Conservation (phyloP, 2,329 filamentous ascomycete genomes). For the Phoma sp. region DNA sequence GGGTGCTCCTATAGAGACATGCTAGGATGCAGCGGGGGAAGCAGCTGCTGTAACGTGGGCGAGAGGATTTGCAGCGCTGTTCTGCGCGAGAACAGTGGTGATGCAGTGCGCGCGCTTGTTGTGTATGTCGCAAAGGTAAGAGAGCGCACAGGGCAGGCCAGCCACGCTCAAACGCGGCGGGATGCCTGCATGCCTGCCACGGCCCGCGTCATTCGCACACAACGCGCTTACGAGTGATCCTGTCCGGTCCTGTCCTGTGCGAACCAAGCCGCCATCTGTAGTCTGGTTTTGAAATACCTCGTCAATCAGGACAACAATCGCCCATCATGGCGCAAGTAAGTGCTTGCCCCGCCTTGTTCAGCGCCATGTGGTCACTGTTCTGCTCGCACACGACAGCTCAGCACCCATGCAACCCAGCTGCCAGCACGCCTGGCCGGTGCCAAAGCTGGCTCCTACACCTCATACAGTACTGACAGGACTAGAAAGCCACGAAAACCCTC, state of each 20-base stretch:
- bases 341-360: not conserved
- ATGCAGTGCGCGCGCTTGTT: conserved; percentile 34
- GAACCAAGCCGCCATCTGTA: not conserved
- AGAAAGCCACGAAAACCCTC: conserved; percentile 63
- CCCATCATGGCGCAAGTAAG: conserved; percentile 36
- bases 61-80: conserved; percentile 14
- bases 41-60: conserved; percentile 17
- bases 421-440: not conserved
- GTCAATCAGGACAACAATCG: not conserved
- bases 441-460: not conserved
- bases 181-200: conserved; percentile 4
- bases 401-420: not conserved
- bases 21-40: conserved; percentile 15
- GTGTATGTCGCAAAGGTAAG: conserved; percentile 23
- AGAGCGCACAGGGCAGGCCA: conserved; percentile 21
- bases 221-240: not conserved
- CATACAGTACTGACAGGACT: conserved; percentile 3
- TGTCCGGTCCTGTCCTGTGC: conserved; percentile 1
- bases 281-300: not conserved
- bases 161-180: conserved; percentile 2
- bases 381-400: not conserved
- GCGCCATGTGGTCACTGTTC: not conserved
- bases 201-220: conserved; percentile 22
- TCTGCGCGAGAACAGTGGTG: conserved; percentile 17
- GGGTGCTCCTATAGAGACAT: conserved; percentile 20